Conservation (phyloP, 2,329 filamentous ascomycete species). For the Curvularia hawaiiensis region DNA sequence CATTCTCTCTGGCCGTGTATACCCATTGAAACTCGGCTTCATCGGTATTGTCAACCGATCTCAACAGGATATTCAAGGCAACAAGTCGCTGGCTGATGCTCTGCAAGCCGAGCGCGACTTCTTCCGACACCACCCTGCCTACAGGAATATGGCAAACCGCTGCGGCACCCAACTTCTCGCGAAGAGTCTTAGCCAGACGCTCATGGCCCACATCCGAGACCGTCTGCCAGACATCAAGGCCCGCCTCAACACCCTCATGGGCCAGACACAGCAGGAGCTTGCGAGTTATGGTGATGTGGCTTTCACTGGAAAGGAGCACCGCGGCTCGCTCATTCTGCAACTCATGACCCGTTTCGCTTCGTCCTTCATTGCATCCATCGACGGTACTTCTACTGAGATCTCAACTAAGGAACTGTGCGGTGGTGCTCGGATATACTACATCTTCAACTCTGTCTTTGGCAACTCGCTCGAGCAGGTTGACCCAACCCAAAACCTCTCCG, state of each 20-base stretch:
- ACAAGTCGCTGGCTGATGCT: conserved; percentile 92
- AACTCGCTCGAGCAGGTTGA: conserved; percentile 96
- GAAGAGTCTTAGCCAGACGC: conserved; percentile 90
- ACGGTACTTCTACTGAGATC: conserved; percentile 97
- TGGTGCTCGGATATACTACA: conserved; percentile 95
- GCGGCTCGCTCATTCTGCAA: conserved; percentile 91
- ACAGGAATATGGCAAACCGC: conserved; percentile 90
- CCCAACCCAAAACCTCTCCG: conserved; percentile 91
- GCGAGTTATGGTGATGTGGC: conserved; percentile 98
- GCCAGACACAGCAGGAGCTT: conserved; percentile 98
- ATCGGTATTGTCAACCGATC: conserved; percentile 98
- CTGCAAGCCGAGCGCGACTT: conserved; percentile 90
- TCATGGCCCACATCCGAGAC: conserved; percentile 97
- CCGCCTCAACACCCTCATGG: conserved; percentile 96
- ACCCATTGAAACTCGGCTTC: conserved; percentile 95
- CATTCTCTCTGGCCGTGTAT: conserved; percentile 95
- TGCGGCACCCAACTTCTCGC: conserved; percentile 95
- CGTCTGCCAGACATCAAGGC: conserved; percentile 97
- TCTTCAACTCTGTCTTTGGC: conserved; percentile 98
- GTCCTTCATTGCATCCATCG: conserved; percentile 97
- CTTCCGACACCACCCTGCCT: conserved; percentile 95
- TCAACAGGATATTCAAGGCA: conserved; percentile 95
- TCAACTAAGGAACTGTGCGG: conserved; percentile 97
- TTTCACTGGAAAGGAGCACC: conserved; percentile 95
- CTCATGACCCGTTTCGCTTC: conserved; percentile 98